Conservation (phyloP, 305 asterid genomes). For the Fraxinus ornus region DNA sequence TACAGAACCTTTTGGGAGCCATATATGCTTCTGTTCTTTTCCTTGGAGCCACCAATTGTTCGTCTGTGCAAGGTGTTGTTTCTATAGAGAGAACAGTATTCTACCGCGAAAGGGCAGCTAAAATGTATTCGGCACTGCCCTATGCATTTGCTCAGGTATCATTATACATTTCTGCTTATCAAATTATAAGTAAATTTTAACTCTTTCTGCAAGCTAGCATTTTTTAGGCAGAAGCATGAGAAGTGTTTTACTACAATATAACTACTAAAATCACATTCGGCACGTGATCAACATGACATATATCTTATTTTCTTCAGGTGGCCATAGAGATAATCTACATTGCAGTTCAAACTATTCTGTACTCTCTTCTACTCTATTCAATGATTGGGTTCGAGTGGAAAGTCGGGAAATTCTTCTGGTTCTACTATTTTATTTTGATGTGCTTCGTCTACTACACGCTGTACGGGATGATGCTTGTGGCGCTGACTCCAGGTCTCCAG, state of each 20-base stretch:
- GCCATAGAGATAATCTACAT: constrained; percentile 46
- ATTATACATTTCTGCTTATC: background rate
- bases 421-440: constrained; percentile 45
- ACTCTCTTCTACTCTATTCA: constrained; percentile 40
- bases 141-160: constrained; percentile 50
- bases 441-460: constrained; percentile 49
- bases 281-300: background rate
- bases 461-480: constrained; percentile 60
- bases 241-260: background rate
- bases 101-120: constrained; percentile 53
- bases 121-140: constrained; percentile 49
- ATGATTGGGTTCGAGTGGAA: constrained; percentile 55
- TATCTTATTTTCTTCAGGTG: constrained; percentile 32
- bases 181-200: background rate
- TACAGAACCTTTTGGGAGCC: constrained; percentile 44
- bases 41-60: constrained; percentile 34
- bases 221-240: background rate
- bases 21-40: constrained; percentile 39
- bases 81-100: constrained; percentile 42
- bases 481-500: constrained; percentile 45
- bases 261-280: background rate
- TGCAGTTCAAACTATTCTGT: constrained; percentile 35
- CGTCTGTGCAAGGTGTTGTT: constrained; percentile 40
- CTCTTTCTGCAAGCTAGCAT: background rate
- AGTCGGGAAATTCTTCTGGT: constrained; percentile 42